phyloP scores from a whole-genome alignment of 306 rosid genomes.

The Canavalia ensiformis region DNA sequence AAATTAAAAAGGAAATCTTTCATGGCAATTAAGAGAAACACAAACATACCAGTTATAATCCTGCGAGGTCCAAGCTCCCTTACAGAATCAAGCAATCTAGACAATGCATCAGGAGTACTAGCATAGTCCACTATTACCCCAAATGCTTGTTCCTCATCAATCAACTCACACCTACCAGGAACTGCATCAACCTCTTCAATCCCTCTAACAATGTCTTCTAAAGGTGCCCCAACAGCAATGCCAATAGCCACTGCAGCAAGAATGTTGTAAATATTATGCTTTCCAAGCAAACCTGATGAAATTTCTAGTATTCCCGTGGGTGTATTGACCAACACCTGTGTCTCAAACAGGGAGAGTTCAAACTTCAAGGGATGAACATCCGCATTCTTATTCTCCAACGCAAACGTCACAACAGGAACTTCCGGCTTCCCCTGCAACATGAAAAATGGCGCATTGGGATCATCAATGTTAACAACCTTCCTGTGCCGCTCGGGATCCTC shows the following conservation, averaged over 20 bases:
- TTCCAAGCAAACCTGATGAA: constrained; percentile 92
- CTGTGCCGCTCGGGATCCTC: constrained; percentile 87
- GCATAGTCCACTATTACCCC: constrained; percentile 99
- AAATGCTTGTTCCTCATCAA: constrained; percentile 96
- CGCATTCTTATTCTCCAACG: constrained; percentile 85
- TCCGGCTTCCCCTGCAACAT: constrained; percentile 75
- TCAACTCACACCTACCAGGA: constrained; percentile 93
- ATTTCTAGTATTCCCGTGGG: constrained; percentile 94
- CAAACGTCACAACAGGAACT: constrained; percentile 87
- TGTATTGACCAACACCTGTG: constrained; percentile 93
- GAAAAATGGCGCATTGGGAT: constrained; percentile 75
- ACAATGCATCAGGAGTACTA: constrained; percentile 86
- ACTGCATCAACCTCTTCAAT: constrained; percentile 97
- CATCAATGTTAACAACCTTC: constrained; percentile 93
- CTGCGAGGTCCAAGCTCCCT: constrained; percentile 95
- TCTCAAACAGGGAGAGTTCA: constrained; percentile 95
- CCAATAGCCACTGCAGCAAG: constrained; percentile 96
- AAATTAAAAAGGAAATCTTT: constrained; percentile 20
- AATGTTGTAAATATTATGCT: constrained; percentile 90
- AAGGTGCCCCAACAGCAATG: constrained; percentile 95
- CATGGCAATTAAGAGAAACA: constrained; percentile 39
- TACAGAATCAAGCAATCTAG: constrained; percentile 89
- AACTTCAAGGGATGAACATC: constrained; percentile 88
- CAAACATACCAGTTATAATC: constrained; percentile 80
- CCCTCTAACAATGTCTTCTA: constrained; percentile 97